Conservation (phyloP, 257 asterid genomes). For the Solanum sparsipilum region DNA sequence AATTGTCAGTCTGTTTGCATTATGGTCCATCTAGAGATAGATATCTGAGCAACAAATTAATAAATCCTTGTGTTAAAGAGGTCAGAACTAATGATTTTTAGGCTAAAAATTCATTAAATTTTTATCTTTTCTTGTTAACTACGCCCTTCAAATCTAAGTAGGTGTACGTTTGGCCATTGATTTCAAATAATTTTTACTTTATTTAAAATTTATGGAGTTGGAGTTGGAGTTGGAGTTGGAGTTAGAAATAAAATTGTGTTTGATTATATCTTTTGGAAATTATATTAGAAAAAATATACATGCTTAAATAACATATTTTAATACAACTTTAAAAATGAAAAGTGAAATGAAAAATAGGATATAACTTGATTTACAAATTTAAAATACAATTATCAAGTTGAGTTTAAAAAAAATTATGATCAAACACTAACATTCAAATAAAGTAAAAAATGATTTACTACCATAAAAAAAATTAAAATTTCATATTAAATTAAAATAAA, state of each 20-base stretch:
- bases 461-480: background rate
- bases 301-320: background rate
- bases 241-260: background rate
- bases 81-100: background rate
- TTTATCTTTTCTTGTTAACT: background rate
- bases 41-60: background rate
- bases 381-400: background rate
- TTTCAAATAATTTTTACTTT: background rate
- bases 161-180: background rate
- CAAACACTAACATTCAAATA: background rate
- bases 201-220: background rate
- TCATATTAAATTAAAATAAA: background rate
- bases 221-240: background rate
- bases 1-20: background rate
- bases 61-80: background rate
- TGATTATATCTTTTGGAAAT: background rate
- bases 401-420: background rate
- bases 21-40: background rate
- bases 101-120: background rate
- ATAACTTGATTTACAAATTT: background rate
- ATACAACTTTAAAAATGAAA: background rate
- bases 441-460: background rate
- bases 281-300: background rate
- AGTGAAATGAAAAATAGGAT: background rate
- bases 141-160: background rate